Base-by-base conservation (phyloP, 2,329 filamentous ascomycete genomes). In the Aureobasidium leucospermi region DNA sequence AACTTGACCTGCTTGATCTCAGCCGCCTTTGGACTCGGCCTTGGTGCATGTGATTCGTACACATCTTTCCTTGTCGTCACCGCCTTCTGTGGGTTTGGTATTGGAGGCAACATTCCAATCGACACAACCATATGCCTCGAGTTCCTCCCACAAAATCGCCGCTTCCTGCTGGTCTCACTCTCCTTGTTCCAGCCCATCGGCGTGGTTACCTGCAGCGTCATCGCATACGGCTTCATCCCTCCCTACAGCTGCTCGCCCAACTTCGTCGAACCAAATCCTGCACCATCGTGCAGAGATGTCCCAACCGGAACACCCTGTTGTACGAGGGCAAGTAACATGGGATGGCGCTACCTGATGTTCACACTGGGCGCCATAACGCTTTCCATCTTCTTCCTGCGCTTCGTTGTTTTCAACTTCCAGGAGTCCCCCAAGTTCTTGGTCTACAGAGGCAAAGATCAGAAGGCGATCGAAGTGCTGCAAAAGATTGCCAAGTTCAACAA, bases 401-500 rank as follows among this genome's bases (percentile, higher is more conserved):
- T 84, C 39, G 76, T 79, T 1, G 66, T 85, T 39, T 79, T 85
- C 64, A 72, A 74, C 4, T 79, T 85, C 48, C 77, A 76, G 61
- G 82, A 85, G 64, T 84, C 81, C 1, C 83, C 83, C 0, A 85
- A 85, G 65, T 85, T 81, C 63, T 73, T 83, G 6, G 71, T 85
- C 7, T 79, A 77, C 43, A 72, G 75, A 11, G 81, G 81, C 9
- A 69, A 75, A 28, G 82, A 85, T 52, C 76, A 71, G 2, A 73
- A 79, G 60, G 76, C 83, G 0, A 76, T 84, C 46, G 66, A 68
- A 31, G 75, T 77, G 1, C 66, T 79, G 13, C 66, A 76, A 28
- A 67, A 74, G 36, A 73, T 78, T n/a, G 73, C 76, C 5, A 70
- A 72, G 41, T 71, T 73, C 66, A 79, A 79, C 65, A 69, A 69